phyloP scores from a whole-genome alignment of 1,284 basidiomycete species.

The Rhodotorula glutinis region DNA sequence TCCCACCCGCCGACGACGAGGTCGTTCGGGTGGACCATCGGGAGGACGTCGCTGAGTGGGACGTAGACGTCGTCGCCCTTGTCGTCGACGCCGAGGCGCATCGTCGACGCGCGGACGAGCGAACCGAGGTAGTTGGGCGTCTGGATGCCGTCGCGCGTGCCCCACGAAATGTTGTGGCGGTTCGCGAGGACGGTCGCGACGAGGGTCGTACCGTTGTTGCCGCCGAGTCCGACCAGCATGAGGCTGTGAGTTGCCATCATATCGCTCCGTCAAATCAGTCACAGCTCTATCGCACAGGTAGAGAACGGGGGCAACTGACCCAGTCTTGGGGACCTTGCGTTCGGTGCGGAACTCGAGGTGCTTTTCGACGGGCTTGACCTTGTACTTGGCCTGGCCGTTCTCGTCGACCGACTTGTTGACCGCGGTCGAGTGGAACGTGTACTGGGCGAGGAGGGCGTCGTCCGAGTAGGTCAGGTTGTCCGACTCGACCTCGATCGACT shows the following conservation, averaged over 20 bases:
- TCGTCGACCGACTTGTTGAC: constrained; percentile 63
- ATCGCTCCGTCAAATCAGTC: too few relatives aligned
- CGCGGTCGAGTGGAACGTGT: constrained; percentile 61
- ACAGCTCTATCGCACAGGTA: too few relatives aligned
- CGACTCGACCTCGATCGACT: constrained; percentile 77
- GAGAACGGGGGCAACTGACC: constrained; percentile 59
- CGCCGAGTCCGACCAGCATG: constrained; percentile 94
- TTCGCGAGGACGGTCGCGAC: constrained; percentile 95
- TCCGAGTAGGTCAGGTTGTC: constrained; percentile 76
- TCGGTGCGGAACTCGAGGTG: constrained; percentile 89
- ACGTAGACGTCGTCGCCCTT: constrained; percentile 90
- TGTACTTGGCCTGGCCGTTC: constrained; percentile 51
- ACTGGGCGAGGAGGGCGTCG: constrained; percentile 77
- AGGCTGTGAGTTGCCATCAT: constrained; percentile 58
- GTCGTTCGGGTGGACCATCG: constrained; percentile 99
- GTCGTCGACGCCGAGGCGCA: constrained; percentile 80
- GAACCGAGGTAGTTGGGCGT: constrained; percentile 90
- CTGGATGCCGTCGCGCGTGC: constrained; percentile 87
- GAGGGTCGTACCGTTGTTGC: constrained; percentile 95
- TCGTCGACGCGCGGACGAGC: constrained; percentile 87
- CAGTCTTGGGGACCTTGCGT: constrained; percentile 83
- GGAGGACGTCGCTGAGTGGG: constrained; percentile 87
- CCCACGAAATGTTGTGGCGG: constrained; percentile 90
- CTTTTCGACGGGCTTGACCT: constrained; percentile 68
- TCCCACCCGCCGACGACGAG: constrained; percentile 98